Conservation (phyloP, 208 protist species). For the Trypanosoma melophagium region DNA sequence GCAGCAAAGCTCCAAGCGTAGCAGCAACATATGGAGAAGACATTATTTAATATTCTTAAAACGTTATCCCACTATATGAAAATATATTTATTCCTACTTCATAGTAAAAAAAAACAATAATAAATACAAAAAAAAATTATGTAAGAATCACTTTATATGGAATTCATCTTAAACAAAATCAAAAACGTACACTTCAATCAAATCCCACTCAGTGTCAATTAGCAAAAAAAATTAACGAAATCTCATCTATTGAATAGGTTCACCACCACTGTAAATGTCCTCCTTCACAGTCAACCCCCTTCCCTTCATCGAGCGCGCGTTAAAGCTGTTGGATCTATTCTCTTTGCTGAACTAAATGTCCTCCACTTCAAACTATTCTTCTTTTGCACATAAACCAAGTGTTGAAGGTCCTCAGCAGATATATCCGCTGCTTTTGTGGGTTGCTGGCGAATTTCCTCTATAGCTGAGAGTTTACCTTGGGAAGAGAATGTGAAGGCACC, state of each 20-base stretch:
- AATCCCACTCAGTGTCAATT: too few species aligned
- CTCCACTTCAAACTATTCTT: slow-evolving; percentile 18
- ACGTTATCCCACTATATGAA: too few species aligned
- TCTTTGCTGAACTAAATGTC: slow-evolving; percentile 10
- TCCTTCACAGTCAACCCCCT: neutral
- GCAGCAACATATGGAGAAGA: slow-evolving; percentile 5
- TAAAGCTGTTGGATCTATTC: neutral
- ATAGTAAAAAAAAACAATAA: neutral
- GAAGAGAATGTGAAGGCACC: neutral
- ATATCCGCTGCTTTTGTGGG: slow-evolving; percentile 13
- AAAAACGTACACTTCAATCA: too few species aligned
- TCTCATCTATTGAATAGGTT: too few species aligned
- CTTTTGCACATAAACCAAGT: neutral
- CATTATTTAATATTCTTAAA: slow-evolving; percentile 15
- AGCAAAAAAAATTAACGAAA: too few species aligned
- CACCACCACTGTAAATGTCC: too few species aligned
- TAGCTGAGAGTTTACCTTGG: neutral
- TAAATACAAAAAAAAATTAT: too few species aligned
- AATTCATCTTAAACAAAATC: too few species aligned
- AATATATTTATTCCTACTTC: too few species aligned
- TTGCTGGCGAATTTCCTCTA: slow-evolving; percentile 18
- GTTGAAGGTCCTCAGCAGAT: neutral
- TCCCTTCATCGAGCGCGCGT: neutral
- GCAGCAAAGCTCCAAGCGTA: slow-evolving; percentile 16
- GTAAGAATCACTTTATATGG: too few species aligned